Evolutionary conservation across 2,329 filamentous ascomycete species (phyloP).

Genomic region (Ophiostoma sp.): DNA sequence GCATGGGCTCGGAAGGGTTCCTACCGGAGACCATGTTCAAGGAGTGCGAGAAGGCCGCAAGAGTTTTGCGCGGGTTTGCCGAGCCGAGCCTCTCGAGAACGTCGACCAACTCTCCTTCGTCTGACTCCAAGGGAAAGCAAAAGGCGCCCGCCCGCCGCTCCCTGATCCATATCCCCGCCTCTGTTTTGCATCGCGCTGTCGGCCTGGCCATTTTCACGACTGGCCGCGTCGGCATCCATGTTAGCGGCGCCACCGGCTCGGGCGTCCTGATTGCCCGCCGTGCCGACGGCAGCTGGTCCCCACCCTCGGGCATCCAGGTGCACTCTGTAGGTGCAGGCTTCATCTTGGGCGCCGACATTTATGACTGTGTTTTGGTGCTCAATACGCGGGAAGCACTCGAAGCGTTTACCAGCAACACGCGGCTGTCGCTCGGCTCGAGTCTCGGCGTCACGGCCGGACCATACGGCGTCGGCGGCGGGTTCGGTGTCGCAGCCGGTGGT

Average conservation of each 20-base stretch:
- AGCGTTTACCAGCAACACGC: slow-evolving; percentile 68
- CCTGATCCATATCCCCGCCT: slow-evolving; percentile 55
- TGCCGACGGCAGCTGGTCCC: slow-evolving; percentile 66
- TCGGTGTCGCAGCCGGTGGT: slow-evolving; percentile 28
- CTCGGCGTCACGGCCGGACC: slow-evolving; percentile 71
- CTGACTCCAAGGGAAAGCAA: not conserved
- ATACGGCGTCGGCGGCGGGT: slow-evolving; percentile 65
- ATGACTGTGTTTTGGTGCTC: slow-evolving; percentile 85
- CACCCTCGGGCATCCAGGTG: slow-evolving; percentile 76
- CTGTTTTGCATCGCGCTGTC: slow-evolving; percentile 64
- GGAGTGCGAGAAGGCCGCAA: slow-evolving; percentile 86
- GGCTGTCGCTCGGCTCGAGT: slow-evolving; percentile 76
- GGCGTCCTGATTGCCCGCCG: slow-evolving; percentile 59
- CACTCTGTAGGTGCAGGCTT: slow-evolving; percentile 79
- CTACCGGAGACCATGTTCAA: slow-evolving; percentile 84
- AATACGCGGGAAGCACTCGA: slow-evolving; percentile 74
- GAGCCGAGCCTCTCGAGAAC: not conserved
- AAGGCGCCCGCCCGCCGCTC: slow-evolving; percentile 44
- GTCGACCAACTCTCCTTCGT: not conserved
- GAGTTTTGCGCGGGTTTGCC: slow-evolving; percentile 74
- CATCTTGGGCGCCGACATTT: slow-evolving; percentile 79
- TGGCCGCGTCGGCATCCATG: slow-evolving; percentile 59
- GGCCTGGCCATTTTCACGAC: slow-evolving; percentile 71
- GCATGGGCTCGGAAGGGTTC: slow-evolving; percentile 79
- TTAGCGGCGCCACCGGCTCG: slow-evolving; percentile 59